Evolutionary conservation across 2,329 filamentous ascomycete genomes (phyloP), one percentile per base, ranked within the genome.

Genomic region (Stemphylium lycopersici): DNA sequence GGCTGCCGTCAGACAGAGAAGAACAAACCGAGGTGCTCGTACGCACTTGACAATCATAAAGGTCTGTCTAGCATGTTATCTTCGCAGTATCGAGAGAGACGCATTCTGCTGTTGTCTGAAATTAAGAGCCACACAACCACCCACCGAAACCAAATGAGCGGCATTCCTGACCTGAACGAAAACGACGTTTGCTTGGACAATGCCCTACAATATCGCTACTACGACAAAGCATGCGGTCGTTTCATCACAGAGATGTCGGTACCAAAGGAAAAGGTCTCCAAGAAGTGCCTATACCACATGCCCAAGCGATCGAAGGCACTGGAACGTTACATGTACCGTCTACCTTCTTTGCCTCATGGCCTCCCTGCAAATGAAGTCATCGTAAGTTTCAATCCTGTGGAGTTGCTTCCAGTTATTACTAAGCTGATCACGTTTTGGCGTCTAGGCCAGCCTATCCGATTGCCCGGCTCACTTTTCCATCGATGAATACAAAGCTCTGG

Each of bases 401-500:
- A 12, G 5, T 26, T 13, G 10, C 2, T 20, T 38, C 26, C 7
- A 3, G 24, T 8, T 37, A 15, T n/a, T 16, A 33, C 16, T 16
- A 5, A 32, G 16, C 40, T 44, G 13, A 46, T 11, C 12, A 36
- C 4, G 11, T 1, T 34, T 6, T 26, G 12, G 13, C 5, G 20
- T 10, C 1, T 31, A 53, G 51, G 58, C 68, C 1, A 59, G 41
- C 7, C 36, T 62, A 2, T 69, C 61, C 0, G 45, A 67, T 0
- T 86, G 84, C 43, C 83, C 85, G 0, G 10, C 51, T 0, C 62
- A 78, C 18, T 72, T 89, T 50, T 76, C 80, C 0, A 53, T 84
- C 0, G 78, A 81, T 0, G 84, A 89, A 48, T 87, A 79, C 64
- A 81, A 83, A 45, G 74, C 79, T 0, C 78, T 87, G n/a, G 75